phyloP scores from a whole-genome alignment of 2,329 filamentous ascomycete genomes.

The Clonostachys sp. region DNA sequence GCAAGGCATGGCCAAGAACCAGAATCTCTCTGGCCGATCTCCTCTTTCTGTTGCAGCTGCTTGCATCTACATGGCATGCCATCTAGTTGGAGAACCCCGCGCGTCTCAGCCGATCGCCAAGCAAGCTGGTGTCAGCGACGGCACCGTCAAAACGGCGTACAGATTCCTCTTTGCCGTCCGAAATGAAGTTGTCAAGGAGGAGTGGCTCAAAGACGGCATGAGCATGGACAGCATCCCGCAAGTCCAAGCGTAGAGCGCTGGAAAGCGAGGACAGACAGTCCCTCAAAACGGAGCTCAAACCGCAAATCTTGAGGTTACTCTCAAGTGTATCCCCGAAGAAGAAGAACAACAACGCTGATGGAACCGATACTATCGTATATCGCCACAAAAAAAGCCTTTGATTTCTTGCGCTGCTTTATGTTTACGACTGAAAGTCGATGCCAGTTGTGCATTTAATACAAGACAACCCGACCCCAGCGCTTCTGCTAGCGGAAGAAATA shows the following conservation, averaged over 20 bases:
- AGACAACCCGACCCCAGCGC: too few species aligned
- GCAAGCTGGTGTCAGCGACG: constrained; percentile 88
- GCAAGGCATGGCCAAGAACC: constrained; percentile 59
- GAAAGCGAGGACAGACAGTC: neutral
- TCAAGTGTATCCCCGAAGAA: too few species aligned
- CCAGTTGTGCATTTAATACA: too few species aligned
- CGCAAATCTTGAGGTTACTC: too few species aligned
- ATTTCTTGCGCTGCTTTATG: too few species aligned
- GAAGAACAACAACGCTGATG: too few species aligned
- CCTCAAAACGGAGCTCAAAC: too few species aligned
- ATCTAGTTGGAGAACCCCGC: constrained; percentile 75
- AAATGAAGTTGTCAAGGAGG: constrained; percentile 68
- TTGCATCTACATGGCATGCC: constrained; percentile 93
- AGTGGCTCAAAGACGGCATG: constrained; percentile 71
- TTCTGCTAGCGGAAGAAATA: too few species aligned
- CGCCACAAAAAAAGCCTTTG: too few species aligned
- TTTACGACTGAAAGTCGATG: too few species aligned
- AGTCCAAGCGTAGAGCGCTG: constrained; percentile 19
- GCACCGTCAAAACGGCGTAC: constrained; percentile 94
- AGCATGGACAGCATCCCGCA: constrained; percentile 67
- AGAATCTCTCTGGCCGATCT: constrained; percentile 84
- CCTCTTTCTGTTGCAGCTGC: constrained; percentile 91
- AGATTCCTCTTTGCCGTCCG: constrained; percentile 76
- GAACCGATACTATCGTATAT: too few species aligned
- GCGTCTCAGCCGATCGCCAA: constrained; percentile 81